Evolutionary conservation across 2,329 filamentous ascomycete genomes (phyloP).

Genomic region (Penicillium sclerotigenum): DNA sequence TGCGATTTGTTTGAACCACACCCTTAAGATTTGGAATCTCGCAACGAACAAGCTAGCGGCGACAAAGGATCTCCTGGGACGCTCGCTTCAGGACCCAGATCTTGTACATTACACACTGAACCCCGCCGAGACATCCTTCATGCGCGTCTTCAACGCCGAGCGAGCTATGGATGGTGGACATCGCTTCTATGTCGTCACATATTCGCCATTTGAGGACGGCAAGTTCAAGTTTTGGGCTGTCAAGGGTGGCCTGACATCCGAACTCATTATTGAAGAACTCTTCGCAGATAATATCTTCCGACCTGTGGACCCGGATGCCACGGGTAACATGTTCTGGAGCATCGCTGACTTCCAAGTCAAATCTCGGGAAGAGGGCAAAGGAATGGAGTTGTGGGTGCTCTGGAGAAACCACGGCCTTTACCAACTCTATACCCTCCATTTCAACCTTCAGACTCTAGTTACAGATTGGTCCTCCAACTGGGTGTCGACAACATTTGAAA

Average conservation of each 20-base stretch:
- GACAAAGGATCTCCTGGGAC: conserved; percentile 73
- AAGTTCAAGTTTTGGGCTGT: conserved; percentile 94
- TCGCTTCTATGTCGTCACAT: conserved; percentile 68
- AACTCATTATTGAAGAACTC: conserved; percentile 65
- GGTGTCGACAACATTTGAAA: conserved; percentile 65
- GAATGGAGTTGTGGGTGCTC: conserved; percentile 67
- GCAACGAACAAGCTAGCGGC: conserved; percentile 73
- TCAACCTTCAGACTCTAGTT: conserved; percentile 63
- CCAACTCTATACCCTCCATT: conserved; percentile 68
- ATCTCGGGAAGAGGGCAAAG: conserved; percentile 51
- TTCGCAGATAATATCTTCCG: conserved; percentile 63
- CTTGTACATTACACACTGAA: conserved; percentile 72
- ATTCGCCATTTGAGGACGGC: conserved; percentile 80
- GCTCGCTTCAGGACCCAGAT: conserved; percentile 64
- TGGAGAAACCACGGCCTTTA: conserved; percentile 85
- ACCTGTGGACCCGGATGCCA: conserved; percentile 60
- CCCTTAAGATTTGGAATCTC: conserved; percentile 84
- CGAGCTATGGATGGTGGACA: conserved; percentile 47
- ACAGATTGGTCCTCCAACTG: conserved; percentile 66
- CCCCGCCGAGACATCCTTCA: conserved; percentile 71
- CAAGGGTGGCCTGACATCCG: conserved; percentile 57
- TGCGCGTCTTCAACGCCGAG: conserved; percentile 65
- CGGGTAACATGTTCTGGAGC: conserved; percentile 73
- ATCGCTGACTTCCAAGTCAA: conserved; percentile 71
- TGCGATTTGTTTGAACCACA: conserved; percentile 85